These are phyloP conservation scores for Ottelia alismoides DNA, from an alignment of 106 monocot genomes.

Conservation along the genomic window DNA sequence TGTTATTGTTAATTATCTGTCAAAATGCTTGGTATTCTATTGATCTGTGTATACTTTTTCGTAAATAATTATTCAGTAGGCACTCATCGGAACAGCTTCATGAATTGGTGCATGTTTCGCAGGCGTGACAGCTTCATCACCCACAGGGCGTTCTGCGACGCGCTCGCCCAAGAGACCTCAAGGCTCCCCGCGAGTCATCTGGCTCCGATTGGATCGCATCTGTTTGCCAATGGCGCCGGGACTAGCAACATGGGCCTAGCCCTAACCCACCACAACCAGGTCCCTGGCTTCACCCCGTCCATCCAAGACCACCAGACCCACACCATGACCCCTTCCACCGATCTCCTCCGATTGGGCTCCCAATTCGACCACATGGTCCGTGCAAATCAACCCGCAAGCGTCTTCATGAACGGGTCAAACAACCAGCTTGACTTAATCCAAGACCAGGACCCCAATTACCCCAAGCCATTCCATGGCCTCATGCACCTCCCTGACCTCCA, in stretches of 20 bases:
- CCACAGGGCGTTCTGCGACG: constrained; percentile 94
- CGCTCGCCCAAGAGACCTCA: constrained; percentile 74
- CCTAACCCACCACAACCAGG: constrained; percentile 34
- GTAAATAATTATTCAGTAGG: neutral
- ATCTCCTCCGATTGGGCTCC: constrained; percentile 41
- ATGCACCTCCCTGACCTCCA: constrained; percentile 63
- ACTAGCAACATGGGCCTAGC: constrained; percentile 30
- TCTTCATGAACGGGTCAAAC: constrained; percentile 29
- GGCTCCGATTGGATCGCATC: constrained; percentile 29
- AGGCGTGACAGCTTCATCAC: constrained; percentile 99
- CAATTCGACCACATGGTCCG: constrained; percentile 57
- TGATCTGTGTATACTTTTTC: neutral
- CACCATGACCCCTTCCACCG: constrained; percentile 15
- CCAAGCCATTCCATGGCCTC: constrained; percentile 40
- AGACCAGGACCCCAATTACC: constrained; percentile 28
- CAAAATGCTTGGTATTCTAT: constrained; percentile 7
- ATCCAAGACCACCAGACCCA: constrained; percentile 40
- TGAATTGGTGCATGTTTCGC: too few relatives aligned
- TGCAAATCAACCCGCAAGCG: constrained; percentile 12
- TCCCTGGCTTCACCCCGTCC: too few relatives aligned
- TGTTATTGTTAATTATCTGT: neutral
- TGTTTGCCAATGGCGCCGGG: too few relatives aligned
- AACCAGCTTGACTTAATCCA: constrained; percentile 30
- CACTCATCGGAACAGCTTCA: neutral
- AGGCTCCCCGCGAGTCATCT: constrained; percentile 41